These are phyloP conservation scores for Fagopyrum tataricum DNA, from an alignment of 148 eudicot species.

Conservation along the genomic window DNA sequence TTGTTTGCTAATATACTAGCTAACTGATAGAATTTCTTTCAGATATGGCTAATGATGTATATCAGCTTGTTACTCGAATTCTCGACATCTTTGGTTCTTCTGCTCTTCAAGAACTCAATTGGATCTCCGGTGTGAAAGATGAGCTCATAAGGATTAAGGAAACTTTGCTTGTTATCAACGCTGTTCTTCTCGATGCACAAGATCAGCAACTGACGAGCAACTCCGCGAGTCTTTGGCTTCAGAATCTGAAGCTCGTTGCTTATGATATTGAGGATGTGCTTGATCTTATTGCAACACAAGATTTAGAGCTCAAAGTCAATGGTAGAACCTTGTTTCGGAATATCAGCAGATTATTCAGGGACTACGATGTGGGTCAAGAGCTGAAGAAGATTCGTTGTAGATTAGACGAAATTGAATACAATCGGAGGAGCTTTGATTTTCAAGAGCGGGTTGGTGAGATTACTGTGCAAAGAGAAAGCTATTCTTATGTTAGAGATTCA, in stretches of 20 bases:
- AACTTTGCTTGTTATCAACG: not conserved
- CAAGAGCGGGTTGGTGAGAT: not conserved
- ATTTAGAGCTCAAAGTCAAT: not conserved
- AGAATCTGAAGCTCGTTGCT: not conserved
- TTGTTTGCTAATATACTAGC: no score
- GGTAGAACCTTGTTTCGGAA: not conserved
- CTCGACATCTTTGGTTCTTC: not conserved
- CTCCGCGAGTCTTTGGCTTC: not conserved
- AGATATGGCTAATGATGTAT: not conserved
- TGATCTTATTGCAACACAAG: not conserved
- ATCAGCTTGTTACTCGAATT: not conserved
- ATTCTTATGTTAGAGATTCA: not conserved
- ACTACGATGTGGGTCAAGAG: not conserved
- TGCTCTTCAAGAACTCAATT: not conserved
- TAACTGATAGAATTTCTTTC: not conserved
- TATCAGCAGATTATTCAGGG: not conserved
- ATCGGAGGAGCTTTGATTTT: not conserved
- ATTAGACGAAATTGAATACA: not conserved
- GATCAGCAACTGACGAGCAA: not conserved
- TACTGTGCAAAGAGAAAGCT: not conserved
- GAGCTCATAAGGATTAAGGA: not conserved
- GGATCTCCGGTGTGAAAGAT: not conserved
- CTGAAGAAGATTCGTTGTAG: not conserved
- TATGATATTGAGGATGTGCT: not conserved
- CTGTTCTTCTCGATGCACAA: not conserved